A percentile compares a stretch with the other conserved stretches of the same genome.
These are phyloP conservation scores for Cutaneotrichosporon sp. DNA, from an alignment of 1,284 basidiomycete genomes.

Conservation along the genomic window DNA sequence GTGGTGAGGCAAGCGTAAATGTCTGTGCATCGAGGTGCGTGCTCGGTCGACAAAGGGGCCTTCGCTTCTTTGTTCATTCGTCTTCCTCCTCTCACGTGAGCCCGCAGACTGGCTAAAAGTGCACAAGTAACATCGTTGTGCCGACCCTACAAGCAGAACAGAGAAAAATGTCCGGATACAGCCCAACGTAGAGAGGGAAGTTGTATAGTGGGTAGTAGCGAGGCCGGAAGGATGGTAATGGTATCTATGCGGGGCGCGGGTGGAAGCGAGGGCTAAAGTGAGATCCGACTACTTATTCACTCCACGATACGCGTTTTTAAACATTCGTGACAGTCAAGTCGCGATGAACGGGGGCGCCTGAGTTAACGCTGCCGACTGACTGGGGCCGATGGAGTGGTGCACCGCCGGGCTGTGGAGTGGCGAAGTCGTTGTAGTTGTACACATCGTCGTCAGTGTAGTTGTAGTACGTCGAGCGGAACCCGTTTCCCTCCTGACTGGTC, in stretches of 20 bases:
- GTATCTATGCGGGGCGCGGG: neutral
- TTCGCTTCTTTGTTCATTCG: no score
- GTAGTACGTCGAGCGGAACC: neutral
- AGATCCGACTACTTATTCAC: no score
- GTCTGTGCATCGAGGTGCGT: no score
- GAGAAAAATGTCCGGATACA: neutral
- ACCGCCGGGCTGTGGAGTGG: neutral
- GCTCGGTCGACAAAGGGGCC: no score
- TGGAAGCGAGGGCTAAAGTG: no score
- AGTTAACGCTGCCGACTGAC: neutral
- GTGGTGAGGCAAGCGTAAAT: no score
- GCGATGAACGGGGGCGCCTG: neutral
- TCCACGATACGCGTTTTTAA: no score
- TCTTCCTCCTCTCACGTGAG: no score
- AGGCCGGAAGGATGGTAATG: neutral
- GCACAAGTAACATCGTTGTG: neutral
- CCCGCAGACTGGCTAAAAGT: neutral
- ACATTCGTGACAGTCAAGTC: slow-evolving; percentile 6
- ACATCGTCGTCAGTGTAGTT: slow-evolving; percentile 1
- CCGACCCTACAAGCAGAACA: slow-evolving; percentile 1
- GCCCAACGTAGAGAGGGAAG: neutral
- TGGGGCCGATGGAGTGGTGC: neutral
- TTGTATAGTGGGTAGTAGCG: neutral
- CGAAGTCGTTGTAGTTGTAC: slow-evolving; percentile 7
- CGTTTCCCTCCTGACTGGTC: no score